These are phyloP conservation scores for Galeopsis tetrahit DNA, from an alignment of 257 asterid species.

Conservation along the genomic window DNA sequence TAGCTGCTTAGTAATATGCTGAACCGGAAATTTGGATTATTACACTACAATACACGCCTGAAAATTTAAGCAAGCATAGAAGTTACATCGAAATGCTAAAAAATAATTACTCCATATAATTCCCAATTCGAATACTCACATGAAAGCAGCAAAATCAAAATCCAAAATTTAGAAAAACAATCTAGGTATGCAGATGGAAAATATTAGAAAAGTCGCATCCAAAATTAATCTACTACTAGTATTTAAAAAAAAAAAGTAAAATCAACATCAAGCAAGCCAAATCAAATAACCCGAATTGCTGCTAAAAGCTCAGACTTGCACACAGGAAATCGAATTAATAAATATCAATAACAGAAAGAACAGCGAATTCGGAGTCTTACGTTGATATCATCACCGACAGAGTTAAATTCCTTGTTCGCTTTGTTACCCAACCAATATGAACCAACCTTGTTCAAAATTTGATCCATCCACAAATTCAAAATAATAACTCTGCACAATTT, in stretches of 20 bases:
- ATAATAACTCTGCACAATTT: not conserved
- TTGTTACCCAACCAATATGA: conserved; percentile 77
- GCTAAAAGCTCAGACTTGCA: conserved; percentile 6
- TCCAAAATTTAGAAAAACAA: not conserved
- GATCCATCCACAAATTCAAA: conserved; percentile 60
- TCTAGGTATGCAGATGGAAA: not conserved
- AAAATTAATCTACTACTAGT: not conserved
- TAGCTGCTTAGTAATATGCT: conserved; percentile 8
- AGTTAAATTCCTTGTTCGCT: conserved; percentile 71
- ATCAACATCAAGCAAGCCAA: conserved; percentile 21
- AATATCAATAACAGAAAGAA: not conserved
- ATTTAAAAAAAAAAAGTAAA: not conserved
- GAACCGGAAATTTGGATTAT: conserved; percentile 1
- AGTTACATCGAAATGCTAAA: not conserved
- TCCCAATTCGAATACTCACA: not conserved
- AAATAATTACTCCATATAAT: not conserved
- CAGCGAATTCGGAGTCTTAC: conserved; percentile 42
- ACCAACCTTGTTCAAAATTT: conserved; percentile 76
- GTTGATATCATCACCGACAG: conserved; percentile 78
- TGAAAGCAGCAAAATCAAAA: conserved; percentile 1
- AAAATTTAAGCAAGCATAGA: not conserved
- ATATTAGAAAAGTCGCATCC: not conserved
- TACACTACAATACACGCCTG: not conserved
- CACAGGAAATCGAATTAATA: conserved; percentile 1
- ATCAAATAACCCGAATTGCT: conserved; percentile 16